Conservation (phyloP, 176 grass and related monocot species). For the Ampelocalamus luodianensis region DNA sequence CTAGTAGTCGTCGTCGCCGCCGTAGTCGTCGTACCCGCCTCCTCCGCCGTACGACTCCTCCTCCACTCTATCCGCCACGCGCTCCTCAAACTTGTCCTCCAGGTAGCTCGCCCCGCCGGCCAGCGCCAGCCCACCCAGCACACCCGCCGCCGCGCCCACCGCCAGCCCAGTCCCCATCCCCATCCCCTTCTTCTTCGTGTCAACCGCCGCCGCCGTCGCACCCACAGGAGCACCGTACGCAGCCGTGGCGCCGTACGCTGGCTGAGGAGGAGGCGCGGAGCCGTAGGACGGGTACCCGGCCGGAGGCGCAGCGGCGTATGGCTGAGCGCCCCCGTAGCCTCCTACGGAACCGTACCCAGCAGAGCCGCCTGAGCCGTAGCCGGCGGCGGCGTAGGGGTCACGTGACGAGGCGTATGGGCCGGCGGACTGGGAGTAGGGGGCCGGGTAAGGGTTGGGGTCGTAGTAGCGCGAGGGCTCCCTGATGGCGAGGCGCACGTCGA, state of each 20-base stretch:
- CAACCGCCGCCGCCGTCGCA: slow-evolving; percentile 18
- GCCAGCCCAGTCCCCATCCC: slow-evolving; percentile 64
- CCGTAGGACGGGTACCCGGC: slow-evolving; percentile 36
- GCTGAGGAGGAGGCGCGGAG: not conserved
- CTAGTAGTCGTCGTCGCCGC: slow-evolving; percentile 20
- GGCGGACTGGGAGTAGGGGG: slow-evolving; percentile 22
- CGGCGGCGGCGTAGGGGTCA: slow-evolving; percentile 11
- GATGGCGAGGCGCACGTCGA: slow-evolving; percentile 61
- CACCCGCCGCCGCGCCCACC: slow-evolving; percentile 60
- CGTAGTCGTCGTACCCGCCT: slow-evolving; percentile 13
- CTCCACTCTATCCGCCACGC: slow-evolving; percentile 60
- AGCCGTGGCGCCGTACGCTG: not conserved
- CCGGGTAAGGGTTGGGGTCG: slow-evolving; percentile 28
- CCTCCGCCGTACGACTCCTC: slow-evolving; percentile 36
- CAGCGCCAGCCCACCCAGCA: slow-evolving; percentile 62
- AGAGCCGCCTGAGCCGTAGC: slow-evolving; percentile 1
- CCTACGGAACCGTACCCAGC: slow-evolving; percentile 14
- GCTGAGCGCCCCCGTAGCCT: not conserved
- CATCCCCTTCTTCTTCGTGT: slow-evolving; percentile 41
- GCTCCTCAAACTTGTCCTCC: slow-evolving; percentile 64
- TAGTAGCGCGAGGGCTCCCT: slow-evolving; percentile 56
- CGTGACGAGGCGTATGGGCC: not conserved
- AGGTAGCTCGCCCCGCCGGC: slow-evolving; percentile 59
- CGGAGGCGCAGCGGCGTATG: not conserved
- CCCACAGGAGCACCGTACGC: not conserved